These are phyloP conservation scores for Yarrowia phangngaensis DNA, from an alignment of 805 yeast species.

Conservation along the genomic window DNA sequence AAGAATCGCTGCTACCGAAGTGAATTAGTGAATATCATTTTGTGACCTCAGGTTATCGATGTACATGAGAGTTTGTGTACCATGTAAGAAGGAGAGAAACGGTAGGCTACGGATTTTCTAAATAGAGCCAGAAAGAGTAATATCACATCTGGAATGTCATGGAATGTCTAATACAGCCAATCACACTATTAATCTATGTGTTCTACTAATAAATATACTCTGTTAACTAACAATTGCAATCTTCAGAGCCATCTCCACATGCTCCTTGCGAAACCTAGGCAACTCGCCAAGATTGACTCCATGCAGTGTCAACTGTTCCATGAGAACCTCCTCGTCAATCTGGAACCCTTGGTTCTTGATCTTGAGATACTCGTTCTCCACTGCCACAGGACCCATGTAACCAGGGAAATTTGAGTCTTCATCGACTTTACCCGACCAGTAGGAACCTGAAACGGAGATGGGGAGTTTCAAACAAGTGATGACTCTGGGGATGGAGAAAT, in stretches of 20 bases:
- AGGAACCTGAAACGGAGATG: conserved; percentile 27
- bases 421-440: conserved; percentile 29
- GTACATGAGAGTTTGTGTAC: no score
- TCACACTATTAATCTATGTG: conserved; percentile 1
- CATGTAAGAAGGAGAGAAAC: no score
- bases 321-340: conserved; percentile 14
- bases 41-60: no score
- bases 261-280: conserved; percentile 15
- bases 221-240: conserved; percentile 9
- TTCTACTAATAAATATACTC: background rate
- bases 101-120: no score
- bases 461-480: conserved; percentile 26
- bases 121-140: no score
- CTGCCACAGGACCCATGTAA: conserved; percentile 25
- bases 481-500: conserved; percentile 24
- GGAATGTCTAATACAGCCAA: no score
- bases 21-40: no score
- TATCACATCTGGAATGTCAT: no score
- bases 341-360: conserved; percentile 10
- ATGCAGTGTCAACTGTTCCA: conserved; percentile 9
- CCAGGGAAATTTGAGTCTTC: conserved; percentile 29
- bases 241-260: conserved; percentile 12
- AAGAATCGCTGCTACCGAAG: no score
- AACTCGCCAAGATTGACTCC: conserved; percentile 22
- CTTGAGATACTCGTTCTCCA: conserved; percentile 23